Evolutionary conservation across 2,329 filamentous ascomycete genomes (phyloP).

Genomic region (Cordyceps tenuipes): DNA sequence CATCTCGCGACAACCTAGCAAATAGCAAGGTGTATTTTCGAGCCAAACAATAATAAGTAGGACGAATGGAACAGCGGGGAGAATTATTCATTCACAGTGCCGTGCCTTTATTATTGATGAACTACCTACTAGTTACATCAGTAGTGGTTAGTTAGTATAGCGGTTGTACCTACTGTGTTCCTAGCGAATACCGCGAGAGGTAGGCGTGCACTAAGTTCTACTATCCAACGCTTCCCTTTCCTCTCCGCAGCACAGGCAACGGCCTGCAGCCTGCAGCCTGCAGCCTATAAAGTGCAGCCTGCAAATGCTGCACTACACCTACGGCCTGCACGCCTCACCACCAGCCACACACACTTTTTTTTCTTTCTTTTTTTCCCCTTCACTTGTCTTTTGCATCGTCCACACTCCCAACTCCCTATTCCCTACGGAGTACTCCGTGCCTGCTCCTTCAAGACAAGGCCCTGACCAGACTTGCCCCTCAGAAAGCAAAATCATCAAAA

Average conservation of each 20-base stretch:
- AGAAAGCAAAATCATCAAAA: not conserved
- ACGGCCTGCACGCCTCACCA: not conserved
- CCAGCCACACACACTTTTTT: not conserved
- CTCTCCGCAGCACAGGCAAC: not conserved
- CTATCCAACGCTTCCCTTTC: too few relatives aligned
- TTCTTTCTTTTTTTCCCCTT: not conserved
- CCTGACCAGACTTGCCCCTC: not conserved
- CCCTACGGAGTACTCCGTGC: too few relatives aligned
- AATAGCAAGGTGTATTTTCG: not conserved
- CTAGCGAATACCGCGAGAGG: too few relatives aligned
- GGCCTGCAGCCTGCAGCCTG: not conserved
- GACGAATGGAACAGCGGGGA: not conserved
- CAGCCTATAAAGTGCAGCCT: too few relatives aligned
- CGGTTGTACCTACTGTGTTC: too few relatives aligned
- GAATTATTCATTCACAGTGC: too few relatives aligned
- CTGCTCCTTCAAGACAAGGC: not conserved
- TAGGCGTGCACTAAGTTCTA: too few relatives aligned
- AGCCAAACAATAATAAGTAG: not conserved
- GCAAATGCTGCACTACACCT: not conserved
- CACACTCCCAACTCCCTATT: not conserved
- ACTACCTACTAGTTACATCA: too few relatives aligned
- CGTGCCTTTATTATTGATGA: too few relatives aligned
- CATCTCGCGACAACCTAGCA: not conserved
- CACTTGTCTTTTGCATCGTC: not conserved
- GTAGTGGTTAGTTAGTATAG: too few relatives aligned